Evolutionary conservation across 1,284 basidiomycete genomes (phyloP), one percentile per base, ranked within the genome.

Genomic region (Tylopilus sp.): DNA sequence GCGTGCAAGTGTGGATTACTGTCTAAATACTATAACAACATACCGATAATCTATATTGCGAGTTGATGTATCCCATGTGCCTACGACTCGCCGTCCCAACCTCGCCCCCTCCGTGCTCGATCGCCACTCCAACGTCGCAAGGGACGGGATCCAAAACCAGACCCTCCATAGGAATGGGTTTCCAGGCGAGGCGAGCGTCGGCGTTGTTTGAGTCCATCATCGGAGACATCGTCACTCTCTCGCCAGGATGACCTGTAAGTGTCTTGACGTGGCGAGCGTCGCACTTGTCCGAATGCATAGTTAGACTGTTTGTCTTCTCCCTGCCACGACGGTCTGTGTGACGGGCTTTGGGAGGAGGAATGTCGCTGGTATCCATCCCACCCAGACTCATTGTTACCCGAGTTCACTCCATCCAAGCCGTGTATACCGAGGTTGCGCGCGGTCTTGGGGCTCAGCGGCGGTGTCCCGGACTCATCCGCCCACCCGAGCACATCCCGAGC

Each of bases 391-490:
- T 41, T 28, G 18, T 46, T 49, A 19, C 49, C 33, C 4, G 48
- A 48, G 18, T 76, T 72, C 33, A 78, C 51, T 19, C 78, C 79
- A 23, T 57, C 63, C 11, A 75, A 71, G 0, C 78, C 79, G 57
- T 71, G 76, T 59, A 86, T 62, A 4, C 75, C 75, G 74, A 86
- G 83, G 72, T 77, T 83, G 39, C 78, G 79, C 23, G 81, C 75
- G 2, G 77, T 76, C 64, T 68, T 76, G n/a, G 74, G 68, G 33
- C 74, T 64, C 35, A 85, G 54, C 9, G 68, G 68, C 5, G 83
- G 78, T 33, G 66, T 53, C 34, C 30, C 46, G 23, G 44, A 46
- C 26, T 64, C 66, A 21, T 63, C 65, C 25, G 57, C 54, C 69
- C 75, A 81, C n/a, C 70, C 68, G 26, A 79, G 66, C 1, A 67